These are phyloP conservation scores for Ascoidea asiatica DNA, from an alignment of 805 yeast genomes.

Conservation along the genomic window DNA sequence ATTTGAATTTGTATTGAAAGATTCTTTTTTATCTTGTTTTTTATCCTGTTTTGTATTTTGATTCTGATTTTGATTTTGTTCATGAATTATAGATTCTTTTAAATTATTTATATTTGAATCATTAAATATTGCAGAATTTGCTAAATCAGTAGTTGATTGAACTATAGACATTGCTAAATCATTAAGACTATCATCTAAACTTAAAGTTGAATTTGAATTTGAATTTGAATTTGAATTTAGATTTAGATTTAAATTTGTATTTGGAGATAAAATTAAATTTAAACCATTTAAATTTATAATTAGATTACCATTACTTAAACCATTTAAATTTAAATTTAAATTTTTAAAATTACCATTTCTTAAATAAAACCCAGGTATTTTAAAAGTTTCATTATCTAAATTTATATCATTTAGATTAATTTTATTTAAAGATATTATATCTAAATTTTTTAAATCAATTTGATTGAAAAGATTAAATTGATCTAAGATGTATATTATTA, in stretches of 20 bases:
- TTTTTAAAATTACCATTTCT: slow-evolving; percentile 46
- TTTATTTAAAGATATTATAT: slow-evolving; percentile 61
- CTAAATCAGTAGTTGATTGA: slow-evolving; percentile 64
- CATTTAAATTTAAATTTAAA: slow-evolving; percentile 43
- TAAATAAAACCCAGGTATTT: slow-evolving; percentile 48
- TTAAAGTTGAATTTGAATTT: slow-evolving; percentile 25
- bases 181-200: slow-evolving; percentile 59
- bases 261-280: slow-evolving; percentile 30
- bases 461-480: slow-evolving; percentile 74
- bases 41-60: neutral
- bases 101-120: neutral
- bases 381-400: slow-evolving; percentile 58
- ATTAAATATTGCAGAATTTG: slow-evolving; percentile 20
- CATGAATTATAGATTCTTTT: neutral
- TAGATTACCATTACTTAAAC: slow-evolving; percentile 66
- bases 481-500: slow-evolving; percentile 66
- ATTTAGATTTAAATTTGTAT: slow-evolving; percentile 9
- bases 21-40: neutral
- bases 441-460: slow-evolving; percentile 68
- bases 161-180: slow-evolving; percentile 47
- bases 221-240: too few relatives aligned
- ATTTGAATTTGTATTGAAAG: neutral
- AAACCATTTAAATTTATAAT: slow-evolving; percentile 44
- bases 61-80: too few relatives aligned
- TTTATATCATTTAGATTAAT: slow-evolving; percentile 47